A percentile compares a stretch with the other conserved stretches of the same genome.
phyloP scores from a whole-genome alignment of 495 filamentous ascomycete genomes.

The Talaromyces trachyspermus region DNA sequence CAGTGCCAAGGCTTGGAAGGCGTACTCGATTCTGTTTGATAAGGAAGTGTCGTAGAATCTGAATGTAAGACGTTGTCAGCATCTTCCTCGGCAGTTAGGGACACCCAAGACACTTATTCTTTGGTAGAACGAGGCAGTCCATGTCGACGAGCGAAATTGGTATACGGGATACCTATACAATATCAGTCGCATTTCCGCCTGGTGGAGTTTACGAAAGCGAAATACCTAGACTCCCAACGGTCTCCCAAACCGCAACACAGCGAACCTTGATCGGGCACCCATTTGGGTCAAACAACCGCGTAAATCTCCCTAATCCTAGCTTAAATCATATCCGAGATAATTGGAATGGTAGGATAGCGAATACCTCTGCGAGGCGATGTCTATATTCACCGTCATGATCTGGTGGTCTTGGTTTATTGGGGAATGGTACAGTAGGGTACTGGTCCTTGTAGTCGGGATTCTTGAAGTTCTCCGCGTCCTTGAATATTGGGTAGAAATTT shows the following conservation, averaged over 20 bases:
- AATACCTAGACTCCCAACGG: conserved; percentile 44
- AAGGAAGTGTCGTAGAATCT: conserved; percentile 55
- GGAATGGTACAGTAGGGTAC: conserved; percentile 50
- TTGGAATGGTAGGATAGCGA: not conserved
- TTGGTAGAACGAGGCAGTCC: conserved; percentile 41
- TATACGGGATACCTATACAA: conserved; percentile 32
- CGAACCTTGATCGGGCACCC: conserved; percentile 38
- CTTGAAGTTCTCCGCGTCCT: conserved; percentile 51
- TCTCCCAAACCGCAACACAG: conserved; percentile 53
- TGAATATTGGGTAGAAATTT: conserved; percentile 56
- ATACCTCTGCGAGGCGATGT: conserved; percentile 25
- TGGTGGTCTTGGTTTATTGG: conserved; percentile 41
- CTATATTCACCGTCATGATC: conserved; percentile 23
- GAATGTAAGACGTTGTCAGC: conserved; percentile 8
- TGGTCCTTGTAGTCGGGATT: conserved; percentile 45
- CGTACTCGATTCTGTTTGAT: conserved; percentile 52
- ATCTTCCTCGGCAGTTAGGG: not conserved
- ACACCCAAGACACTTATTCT: conserved; percentile 23
- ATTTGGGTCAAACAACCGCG: conserved; percentile 26
- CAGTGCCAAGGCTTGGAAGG: conserved; percentile 67
- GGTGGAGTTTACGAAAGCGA: not conserved
- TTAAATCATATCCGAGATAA: not conserved
- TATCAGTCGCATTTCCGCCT: not conserved
- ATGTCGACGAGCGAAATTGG: conserved; percentile 24
- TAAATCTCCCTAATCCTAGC: conserved; percentile 15